Base-by-base conservation (phyloP, 257 asterid species). In the Solanum virginianum region DNA sequence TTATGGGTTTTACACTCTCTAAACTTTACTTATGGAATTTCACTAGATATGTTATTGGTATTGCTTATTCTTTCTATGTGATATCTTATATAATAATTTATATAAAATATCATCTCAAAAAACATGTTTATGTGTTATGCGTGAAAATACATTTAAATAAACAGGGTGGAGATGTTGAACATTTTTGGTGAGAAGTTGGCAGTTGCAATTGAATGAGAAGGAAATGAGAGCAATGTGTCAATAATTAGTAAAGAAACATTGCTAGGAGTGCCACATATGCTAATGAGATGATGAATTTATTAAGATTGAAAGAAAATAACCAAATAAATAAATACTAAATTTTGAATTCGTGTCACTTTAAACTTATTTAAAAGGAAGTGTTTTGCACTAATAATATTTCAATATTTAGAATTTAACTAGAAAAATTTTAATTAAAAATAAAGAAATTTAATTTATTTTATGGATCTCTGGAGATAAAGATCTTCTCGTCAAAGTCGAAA, bases 21-120 rank as follows among this genome's bases (percentile, higher is more conserved):
- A 32, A 0, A 32, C 0, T 32, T 32, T 0, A 3, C 36, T 32
- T 32, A 0, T 32, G 0, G 3, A 4, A 32, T 32, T 32, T 32
- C 36, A 32, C 4, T 32, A 32, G 4, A 32, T 32, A 29, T 32
- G 4, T 32, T 32, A 32, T 32, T 32, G 4, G 3, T 32, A 3
- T 32, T 32, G 0, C 3, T 32, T 32, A 32, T 32, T 32, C 36
- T 32, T 32, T 32, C 36, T 2, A 32, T 32, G 36, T 32, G 36
- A 32, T 36, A 36, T 36, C 6, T 4, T 36, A 36, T 36, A 36
- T 3, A 36, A 36, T 0, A 2, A 36, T 36, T 36, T 36, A 36
- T 36, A 36, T 36, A 36, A 36, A 36, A 36, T 36, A 4, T 36
- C 41, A 5, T 36, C 41, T 36, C 4, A 5, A 36, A 36, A 36